A percentile compares a stretch with the other conserved stretches of the same genome.
phyloP scores from a whole-genome alignment of 768 basidiomycete species.

The Cystofilobasidium macerans region DNA sequence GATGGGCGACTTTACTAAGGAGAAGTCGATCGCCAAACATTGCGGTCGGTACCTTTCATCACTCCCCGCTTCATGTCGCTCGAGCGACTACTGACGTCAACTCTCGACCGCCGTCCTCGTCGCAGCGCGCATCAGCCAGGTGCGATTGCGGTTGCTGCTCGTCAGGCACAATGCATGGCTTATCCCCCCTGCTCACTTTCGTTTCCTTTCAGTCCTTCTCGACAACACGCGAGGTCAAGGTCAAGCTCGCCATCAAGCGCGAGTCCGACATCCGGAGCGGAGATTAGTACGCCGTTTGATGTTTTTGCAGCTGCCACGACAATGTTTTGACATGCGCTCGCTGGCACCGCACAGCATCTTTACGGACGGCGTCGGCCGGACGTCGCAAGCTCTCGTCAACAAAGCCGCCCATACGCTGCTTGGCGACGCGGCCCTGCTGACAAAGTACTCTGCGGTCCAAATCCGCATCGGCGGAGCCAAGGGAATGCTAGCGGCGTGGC shows the following conservation, averaged over 20 bases:
- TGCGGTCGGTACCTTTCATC: not conserved
- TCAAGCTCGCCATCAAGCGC: not conserved
- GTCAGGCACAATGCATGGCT: not conserved
- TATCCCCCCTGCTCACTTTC: too few species aligned
- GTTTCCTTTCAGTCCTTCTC: slow-evolving; percentile 1
- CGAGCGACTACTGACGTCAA: not conserved
- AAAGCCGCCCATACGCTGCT: not conserved
- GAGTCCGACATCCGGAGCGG: not conserved
- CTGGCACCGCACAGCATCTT: slow-evolving; percentile 2
- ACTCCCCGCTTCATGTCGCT: too few species aligned
- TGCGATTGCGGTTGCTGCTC: too few species aligned
- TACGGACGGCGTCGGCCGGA: slow-evolving; percentile 21
- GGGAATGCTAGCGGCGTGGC: slow-evolving; percentile 18
- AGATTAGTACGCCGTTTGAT: not conserved
- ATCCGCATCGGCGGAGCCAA: slow-evolving; percentile 21
- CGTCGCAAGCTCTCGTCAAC: slow-evolving; percentile 3
- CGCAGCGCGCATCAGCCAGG: slow-evolving; percentile 9
- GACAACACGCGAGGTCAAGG: slow-evolving; percentile 8
- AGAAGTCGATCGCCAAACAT: slow-evolving; percentile 16
- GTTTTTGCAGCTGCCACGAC: not conserved
- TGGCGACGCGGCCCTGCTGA: not conserved
- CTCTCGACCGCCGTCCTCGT: not conserved
- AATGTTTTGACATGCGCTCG: too few species aligned
- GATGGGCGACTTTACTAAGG: slow-evolving; percentile 20
- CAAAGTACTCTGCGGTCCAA: slow-evolving; percentile 12